These are phyloP conservation scores for Metarhizium guizhouense DNA, from an alignment of 2,329 filamentous ascomycete genomes.

Conservation along the genomic window DNA sequence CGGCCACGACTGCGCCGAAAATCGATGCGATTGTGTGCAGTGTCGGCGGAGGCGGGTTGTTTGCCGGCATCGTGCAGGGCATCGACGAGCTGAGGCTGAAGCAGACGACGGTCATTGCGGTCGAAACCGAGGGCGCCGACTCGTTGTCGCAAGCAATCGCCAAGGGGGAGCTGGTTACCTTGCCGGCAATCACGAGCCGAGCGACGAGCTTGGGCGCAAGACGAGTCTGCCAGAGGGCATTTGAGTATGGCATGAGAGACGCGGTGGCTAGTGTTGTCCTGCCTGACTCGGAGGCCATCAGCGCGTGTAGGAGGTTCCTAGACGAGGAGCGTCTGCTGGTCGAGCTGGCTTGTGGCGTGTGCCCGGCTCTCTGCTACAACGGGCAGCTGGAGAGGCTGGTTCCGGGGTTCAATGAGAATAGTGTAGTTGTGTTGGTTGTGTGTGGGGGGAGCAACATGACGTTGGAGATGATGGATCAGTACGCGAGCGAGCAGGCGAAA, in stretches of 20 bases:
- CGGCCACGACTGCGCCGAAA: not conserved
- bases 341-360: constrained; percentile 20
- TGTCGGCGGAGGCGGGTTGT: constrained; percentile 73
- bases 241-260: constrained; percentile 18
- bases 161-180: constrained; percentile 45
- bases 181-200: constrained; percentile 61
- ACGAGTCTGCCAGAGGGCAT: constrained; percentile 47
- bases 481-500: not conserved
- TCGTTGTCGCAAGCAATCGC: constrained; percentile 50
- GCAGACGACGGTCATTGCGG: constrained; percentile 47
- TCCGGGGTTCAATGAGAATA: constrained; percentile 13
- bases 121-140: constrained; percentile 67
- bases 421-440: constrained; percentile 20
- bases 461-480: constrained; percentile 19
- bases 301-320: constrained; percentile 17
- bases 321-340: constrained; percentile 21
- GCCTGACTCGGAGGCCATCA: constrained; percentile 17
- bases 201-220: constrained; percentile 63
- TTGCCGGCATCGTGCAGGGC: constrained; percentile 63
- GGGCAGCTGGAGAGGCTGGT: constrained; percentile 14
- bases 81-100: constrained; percentile 26
- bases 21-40: constrained; percentile 63
- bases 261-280: constrained; percentile 18
- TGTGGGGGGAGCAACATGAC: constrained; percentile 25
- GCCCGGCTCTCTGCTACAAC: constrained; percentile 19